Percentiles rank a stretch among this genome's conserved stretches.
These are phyloP conservation scores for Aspergillus ochraceoroseus DNA, from an alignment of 2,329 filamentous ascomycete genomes.

Conservation along the genomic window DNA sequence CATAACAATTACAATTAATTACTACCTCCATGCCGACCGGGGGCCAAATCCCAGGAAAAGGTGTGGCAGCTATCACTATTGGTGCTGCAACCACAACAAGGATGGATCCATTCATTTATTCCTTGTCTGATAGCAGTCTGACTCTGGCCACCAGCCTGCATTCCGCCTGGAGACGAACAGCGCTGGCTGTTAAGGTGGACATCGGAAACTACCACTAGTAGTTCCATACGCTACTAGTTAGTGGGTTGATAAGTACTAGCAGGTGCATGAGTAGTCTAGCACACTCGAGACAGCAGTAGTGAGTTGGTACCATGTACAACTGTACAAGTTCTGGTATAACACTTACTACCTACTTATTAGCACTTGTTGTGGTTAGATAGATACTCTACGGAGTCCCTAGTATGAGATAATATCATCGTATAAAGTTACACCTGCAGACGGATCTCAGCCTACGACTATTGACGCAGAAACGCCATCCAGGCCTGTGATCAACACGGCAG, in stretches of 20 bases:
- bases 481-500: constrained; percentile 1
- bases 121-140: constrained; percentile 7
- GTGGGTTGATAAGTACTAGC: too few relatives aligned
- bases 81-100: constrained; percentile 16
- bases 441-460: constrained; percentile 6
- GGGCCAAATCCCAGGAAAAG: neutral
- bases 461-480: neutral
- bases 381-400: too few relatives aligned
- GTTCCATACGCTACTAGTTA: too few relatives aligned
- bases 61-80: constrained; percentile 8
- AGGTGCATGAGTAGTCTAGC: too few relatives aligned
- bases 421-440: constrained; percentile 9
- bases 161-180: neutral
- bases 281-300: too few relatives aligned
- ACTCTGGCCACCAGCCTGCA: constrained; percentile 2
- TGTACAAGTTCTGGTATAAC: too few relatives aligned
- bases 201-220: constrained; percentile 2
- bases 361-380: too few relatives aligned
- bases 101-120: constrained; percentile 9
- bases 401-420: too few relatives aligned
- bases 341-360: too few relatives aligned
- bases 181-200: neutral
- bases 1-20: too few relatives aligned
- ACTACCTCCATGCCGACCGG: neutral
- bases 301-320: too few relatives aligned